Base-by-base conservation (phyloP, 2,329 filamentous ascomycete species). In the Zymoseptoria tritici region DNA sequence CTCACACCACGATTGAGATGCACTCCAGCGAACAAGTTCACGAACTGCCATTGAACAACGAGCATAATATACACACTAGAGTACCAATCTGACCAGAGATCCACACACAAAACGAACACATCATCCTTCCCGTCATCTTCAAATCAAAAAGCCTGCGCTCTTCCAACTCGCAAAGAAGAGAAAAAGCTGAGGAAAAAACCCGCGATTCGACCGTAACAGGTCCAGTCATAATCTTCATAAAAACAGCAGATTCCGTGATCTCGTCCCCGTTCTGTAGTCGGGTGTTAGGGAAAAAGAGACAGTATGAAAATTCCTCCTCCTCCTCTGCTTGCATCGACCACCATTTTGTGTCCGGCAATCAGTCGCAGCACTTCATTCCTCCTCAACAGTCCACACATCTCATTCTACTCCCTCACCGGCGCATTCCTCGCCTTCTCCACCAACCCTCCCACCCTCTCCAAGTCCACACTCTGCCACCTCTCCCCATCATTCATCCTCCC, bases 401-500 rank as follows among this genome's bases (percentile, higher is more conserved):
- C 52, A 56, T n/a, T 21, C 54, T 42, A 42, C 36, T 42, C 36
- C 36, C 16, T 42, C 36, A 42, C 36, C 9, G 65, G 60, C 20
- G 61, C 58, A 54, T 67, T 67, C 42, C 57, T 59, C 42, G 65
- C 84, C 81, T 96, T 96, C 81, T 97, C 94, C 77, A 92, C 95
- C 67, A 97, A 79, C 13, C 94, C 94, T 56, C 94, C 94, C 72
- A 97, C 95, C 65, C 90, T 85, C 69, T 97, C 90, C 74, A 99
- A 89, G 74, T 99, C 93, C 69, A 99, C 85, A 3, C 91, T 94
- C 74, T 96, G 90, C 78, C 97, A 97, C 66, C 91, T 85, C 36
- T 42, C 36, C 36, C 36, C 36, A 42, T 16, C 36, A 16, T 9
- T 42, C 36, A 42, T 42, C 36, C 36, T 11, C 16, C 36, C 36